Evolutionary conservation across 169 alveolate species (phyloP), one percentile per base, ranked within the genome.

Genomic region (Plasmodium falciparum): DNA sequence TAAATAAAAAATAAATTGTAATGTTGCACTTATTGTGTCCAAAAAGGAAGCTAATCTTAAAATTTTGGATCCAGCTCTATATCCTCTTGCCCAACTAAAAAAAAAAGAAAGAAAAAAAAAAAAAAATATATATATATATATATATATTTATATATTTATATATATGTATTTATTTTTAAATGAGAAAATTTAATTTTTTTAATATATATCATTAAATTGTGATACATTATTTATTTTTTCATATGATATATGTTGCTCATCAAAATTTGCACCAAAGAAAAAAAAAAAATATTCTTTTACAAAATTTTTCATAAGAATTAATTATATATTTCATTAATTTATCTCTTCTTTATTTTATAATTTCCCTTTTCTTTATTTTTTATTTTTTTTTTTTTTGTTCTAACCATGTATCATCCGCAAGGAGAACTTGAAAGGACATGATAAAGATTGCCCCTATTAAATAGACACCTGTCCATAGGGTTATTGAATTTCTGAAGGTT

Each of bases 31-130:
- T 80, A 96, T 76, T 47, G 97, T 85, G 76, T 97, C 98, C 71
- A 97, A 91, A 80, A 97, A 96, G n/a, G 98, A 94, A 20, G 98
- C 98, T 59, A 97, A 76, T 65, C 97, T 92, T 61, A 97, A 88
- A 54, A 97, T 95, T 93, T 97, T 97, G 73, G 98, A 95, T 22
- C 98, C 98, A 17, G 98, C 96, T 71, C 98, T 97, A 92, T 97
- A 97, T 33, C 98, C 98, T 91, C 98, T 93, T 66, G 98, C 98
- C 98, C 98, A 97, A 89, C 98, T 95, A 93, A 59, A 50, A 59
- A 59, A 20, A 24, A 78, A 52, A 52, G 0, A 52, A 65, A 29
- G 33, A 39, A 17, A 59, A 6, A 56, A n/a, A 70, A n/a, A n/a
- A n/a, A n/a, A n/a, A n/a, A n/a, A n/a, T n/a, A 15, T 17, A 26